A percentile compares a stretch with the other conserved stretches of the same genome.
phyloP scores from a whole-genome alignment of 495 filamentous ascomycete genomes.

The Talaromyces borbonicus region DNA sequence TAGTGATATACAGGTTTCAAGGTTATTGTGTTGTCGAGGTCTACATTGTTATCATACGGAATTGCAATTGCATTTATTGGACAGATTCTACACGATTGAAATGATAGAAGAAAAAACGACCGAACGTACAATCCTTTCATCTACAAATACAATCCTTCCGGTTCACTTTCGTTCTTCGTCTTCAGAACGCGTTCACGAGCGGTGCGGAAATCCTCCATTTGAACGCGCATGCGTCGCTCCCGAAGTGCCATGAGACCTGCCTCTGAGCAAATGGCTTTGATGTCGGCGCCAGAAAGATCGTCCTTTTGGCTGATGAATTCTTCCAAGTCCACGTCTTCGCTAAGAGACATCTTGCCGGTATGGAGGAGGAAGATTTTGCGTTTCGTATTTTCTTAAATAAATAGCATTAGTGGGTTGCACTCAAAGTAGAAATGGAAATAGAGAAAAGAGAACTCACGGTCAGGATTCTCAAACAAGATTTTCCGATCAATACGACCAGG shows the following conservation, averaged over 20 bases:
- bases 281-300: slow-evolving; percentile 93
- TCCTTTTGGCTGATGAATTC: slow-evolving; percentile 99
- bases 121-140: slow-evolving; percentile 3
- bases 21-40: too few species aligned
- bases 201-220: slow-evolving; percentile 95
- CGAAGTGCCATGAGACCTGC: slow-evolving; percentile 91
- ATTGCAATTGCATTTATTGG: too few species aligned
- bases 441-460: slow-evolving; percentile 51
- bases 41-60: too few species aligned
- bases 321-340: slow-evolving; percentile 90
- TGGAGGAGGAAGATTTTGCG: slow-evolving; percentile 99
- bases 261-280: slow-evolving; percentile 97
- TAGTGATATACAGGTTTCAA: too few species aligned
- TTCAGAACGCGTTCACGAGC: slow-evolving; percentile 93
- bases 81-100: slow-evolving; percentile 3
- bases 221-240: slow-evolving; percentile 94
- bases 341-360: slow-evolving; percentile 97
- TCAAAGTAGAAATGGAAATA: not conserved
- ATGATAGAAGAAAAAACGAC: not conserved
- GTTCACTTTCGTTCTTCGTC: slow-evolving; percentile 97
- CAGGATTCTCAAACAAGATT: slow-evolving; percentile 98
- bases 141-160: slow-evolving; percentile 98
- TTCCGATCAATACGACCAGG: slow-evolving; percentile 98
- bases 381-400: slow-evolving; percentile 75
- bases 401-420: slow-evolving; percentile 21